A percentile compares a stretch with the other conserved stretches of the same genome.
phyloP scores from a whole-genome alignment of 2,329 filamentous ascomycete genomes.

The Aspergillus udagawae region DNA sequence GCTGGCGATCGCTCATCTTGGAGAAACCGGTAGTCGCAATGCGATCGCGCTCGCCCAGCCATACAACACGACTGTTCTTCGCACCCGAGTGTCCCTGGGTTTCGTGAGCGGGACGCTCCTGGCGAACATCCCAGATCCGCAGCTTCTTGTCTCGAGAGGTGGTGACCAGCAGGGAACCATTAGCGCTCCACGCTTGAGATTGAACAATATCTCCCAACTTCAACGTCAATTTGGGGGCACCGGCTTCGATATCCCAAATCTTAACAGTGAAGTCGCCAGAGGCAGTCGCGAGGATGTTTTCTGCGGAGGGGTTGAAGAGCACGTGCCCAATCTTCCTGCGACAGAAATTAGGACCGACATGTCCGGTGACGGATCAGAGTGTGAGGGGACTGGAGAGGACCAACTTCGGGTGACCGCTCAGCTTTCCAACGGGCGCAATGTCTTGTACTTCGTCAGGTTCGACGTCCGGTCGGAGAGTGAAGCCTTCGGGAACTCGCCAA shows the following conservation, averaged over 20 bases:
- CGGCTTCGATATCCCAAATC: slow-evolving; percentile 87
- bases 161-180: slow-evolving; percentile 79
- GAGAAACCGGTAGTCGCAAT: slow-evolving; percentile 97
- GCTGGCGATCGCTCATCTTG: slow-evolving; percentile 94
- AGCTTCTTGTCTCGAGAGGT: slow-evolving; percentile 98
- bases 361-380: neutral
- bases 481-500: slow-evolving; percentile 88
- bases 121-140: slow-evolving; percentile 93
- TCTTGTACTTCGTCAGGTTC: slow-evolving; percentile 71
- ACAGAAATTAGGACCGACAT: slow-evolving; percentile 13
- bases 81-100: slow-evolving; percentile 81
- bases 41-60: slow-evolving; percentile 95
- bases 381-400: slow-evolving; percentile 15
- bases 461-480: slow-evolving; percentile 77
- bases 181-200: slow-evolving; percentile 91
- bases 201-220: slow-evolving; percentile 91
- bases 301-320: slow-evolving; percentile 92
- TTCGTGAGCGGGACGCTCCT: slow-evolving; percentile 83
- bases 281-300: slow-evolving; percentile 90
- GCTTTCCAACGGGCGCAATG: slow-evolving; percentile 73
- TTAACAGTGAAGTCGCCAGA: slow-evolving; percentile 95
- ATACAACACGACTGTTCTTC: slow-evolving; percentile 95
- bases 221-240: slow-evolving; percentile 68
- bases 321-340: slow-evolving; percentile 93
- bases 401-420: slow-evolving; percentile 82